Evolutionary conservation across 78 protist genomes (phyloP), one percentile per base, ranked within the genome.

Genomic region (Dictyostelium citrinum): DNA sequence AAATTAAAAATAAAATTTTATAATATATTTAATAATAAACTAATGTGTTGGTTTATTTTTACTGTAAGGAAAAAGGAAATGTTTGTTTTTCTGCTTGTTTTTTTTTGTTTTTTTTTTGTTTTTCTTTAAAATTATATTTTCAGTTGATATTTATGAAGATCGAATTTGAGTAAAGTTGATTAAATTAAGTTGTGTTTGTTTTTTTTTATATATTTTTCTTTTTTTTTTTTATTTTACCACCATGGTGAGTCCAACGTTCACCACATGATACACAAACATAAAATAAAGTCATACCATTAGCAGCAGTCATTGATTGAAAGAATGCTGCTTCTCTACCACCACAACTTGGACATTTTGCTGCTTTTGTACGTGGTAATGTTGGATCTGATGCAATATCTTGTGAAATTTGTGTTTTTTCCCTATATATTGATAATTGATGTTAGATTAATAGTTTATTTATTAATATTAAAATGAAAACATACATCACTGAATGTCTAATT

Each of bases 311-410:
- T 39, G 91, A 84, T 84, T 70, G 79, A 67, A 84, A 84, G 76
- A 84, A 84, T 27, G 81, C 81, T 31, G 91, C 91, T 39, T 84
- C 91, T 60, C 91, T 72, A 75, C 83, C 91, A 75, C 76, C 83
- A 84, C 91, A 84, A 22, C 49, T 8, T 24, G 82, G 91, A 60
- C 91, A 84, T 75, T 75, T 84, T 9, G 83, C 79, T 12, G 82
- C 91, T 75, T 58, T 84, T 22, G 91, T 84, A 74, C 91, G 78
- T 27, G 91, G 91, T 75, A 84, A 41, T 75, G 91, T 84, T 39
- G 91, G 91, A 75, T 84, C 91, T 39, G 83, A 72, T 58, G 91
- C 82, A 58, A 84, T 84, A 58, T 84, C 91, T 46, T 84, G 91
- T 51, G 83, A 84, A 24, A 84, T 41, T 24, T 84, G 91, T 27